These are phyloP conservation scores for Neurospora sp. DNA, from an alignment of 2,329 filamentous ascomycete genomes.

Conservation along the genomic window DNA sequence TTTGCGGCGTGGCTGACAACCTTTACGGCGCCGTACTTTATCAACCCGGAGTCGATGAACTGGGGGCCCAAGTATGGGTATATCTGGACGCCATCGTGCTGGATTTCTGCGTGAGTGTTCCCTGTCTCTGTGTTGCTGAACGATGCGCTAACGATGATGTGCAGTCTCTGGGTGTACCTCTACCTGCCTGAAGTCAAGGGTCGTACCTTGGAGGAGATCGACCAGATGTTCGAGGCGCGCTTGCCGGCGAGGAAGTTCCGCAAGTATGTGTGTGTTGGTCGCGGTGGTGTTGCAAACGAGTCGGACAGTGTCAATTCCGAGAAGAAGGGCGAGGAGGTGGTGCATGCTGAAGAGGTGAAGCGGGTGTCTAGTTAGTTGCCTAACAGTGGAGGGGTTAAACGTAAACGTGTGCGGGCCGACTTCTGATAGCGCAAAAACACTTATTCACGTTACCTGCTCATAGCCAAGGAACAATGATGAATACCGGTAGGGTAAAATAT, in stretches of 20 bases:
- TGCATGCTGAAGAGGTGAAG: background rate
- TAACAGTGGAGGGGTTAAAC: background rate
- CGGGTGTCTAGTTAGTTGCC: background rate
- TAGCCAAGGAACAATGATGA: too few species aligned
- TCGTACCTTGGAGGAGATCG: constrained; percentile 42
- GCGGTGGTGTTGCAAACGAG: background rate
- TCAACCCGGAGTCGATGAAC: constrained; percentile 41
- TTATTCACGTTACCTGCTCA: background rate
- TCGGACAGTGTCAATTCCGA: background rate
- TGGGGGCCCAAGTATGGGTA: constrained; percentile 50
- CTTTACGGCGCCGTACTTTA: constrained; percentile 50
- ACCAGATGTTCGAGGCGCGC: constrained; percentile 37
- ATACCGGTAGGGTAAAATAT: too few species aligned
- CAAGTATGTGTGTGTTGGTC: constrained; percentile 23
- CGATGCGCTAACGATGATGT: background rate
- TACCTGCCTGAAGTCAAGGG: constrained; percentile 45
- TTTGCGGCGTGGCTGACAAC: constrained; percentile 46
- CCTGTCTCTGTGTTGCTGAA: background rate
- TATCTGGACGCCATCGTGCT: constrained; percentile 37
- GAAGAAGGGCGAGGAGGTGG: background rate
- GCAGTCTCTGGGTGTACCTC: constrained; percentile 31
- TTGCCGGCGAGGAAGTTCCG: constrained; percentile 33
- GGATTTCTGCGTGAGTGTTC: constrained; percentile 20
- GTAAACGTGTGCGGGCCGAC: background rate
- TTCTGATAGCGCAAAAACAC: background rate